Evolutionary conservation across 75 land plant genomes (phyloP).

Genomic region (Pinus taeda): DNA sequence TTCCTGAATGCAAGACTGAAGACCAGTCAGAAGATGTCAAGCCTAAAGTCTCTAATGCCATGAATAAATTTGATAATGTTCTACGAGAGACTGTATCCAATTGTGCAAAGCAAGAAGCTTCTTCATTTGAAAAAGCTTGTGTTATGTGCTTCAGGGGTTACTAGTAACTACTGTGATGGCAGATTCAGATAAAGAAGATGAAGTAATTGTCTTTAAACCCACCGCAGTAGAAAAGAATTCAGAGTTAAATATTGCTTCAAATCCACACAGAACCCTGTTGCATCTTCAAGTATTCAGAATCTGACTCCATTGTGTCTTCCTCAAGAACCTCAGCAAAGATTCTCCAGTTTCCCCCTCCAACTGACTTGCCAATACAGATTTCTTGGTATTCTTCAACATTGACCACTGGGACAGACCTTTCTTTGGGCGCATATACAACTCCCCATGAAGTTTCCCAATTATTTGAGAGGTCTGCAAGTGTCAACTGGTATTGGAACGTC

Average conservation of each 20-base stretch:
- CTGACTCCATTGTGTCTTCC: background rate
- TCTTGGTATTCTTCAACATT: background rate
- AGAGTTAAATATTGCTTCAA: conserved; percentile 2
- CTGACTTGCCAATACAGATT: background rate
- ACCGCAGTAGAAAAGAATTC: conserved; percentile 25
- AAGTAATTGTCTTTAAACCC: conserved; percentile 32
- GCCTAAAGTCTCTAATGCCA: too few relatives aligned
- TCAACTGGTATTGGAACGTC: conserved; percentile 3
- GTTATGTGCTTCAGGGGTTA: too few relatives aligned
- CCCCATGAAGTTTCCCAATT: conserved; percentile 4
- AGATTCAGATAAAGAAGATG: too few relatives aligned
- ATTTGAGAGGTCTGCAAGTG: background rate
- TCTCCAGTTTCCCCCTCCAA: too few relatives aligned
- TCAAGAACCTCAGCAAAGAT: background rate
- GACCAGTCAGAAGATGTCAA: too few relatives aligned
- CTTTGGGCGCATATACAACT: background rate
- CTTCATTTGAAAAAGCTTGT: too few relatives aligned
- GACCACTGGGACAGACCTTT: background rate
- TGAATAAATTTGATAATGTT: too few relatives aligned
- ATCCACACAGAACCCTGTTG: background rate
- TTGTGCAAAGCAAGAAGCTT: too few relatives aligned
- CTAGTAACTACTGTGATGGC: too few relatives aligned
- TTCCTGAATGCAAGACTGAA: too few relatives aligned
- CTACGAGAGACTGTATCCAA: too few relatives aligned
- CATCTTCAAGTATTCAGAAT: background rate